Evolutionary conservation across 495 filamentous ascomycete genomes (phyloP).

Genomic region (Daldinia bambusicola): DNA sequence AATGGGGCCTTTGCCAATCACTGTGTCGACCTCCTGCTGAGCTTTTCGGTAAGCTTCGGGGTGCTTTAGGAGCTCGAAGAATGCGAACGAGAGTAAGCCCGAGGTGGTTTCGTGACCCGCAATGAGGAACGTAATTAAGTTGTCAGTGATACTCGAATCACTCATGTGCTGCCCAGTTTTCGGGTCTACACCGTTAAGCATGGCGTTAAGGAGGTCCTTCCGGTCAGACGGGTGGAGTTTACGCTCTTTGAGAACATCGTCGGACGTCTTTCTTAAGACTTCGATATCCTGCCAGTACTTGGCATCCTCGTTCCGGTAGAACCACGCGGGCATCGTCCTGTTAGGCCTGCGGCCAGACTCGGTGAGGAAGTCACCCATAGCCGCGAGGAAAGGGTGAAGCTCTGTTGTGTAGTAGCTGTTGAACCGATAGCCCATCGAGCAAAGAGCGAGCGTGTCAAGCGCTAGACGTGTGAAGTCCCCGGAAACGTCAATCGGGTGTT

Average conservation of each 20-base stretch:
- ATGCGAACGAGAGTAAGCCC: constrained; percentile 63
- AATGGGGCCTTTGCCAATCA: constrained; percentile 72
- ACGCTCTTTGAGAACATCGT: constrained; percentile 69
- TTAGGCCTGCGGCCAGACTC: constrained; percentile 64
- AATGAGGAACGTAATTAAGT: constrained; percentile 79
- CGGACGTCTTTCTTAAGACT: constrained; percentile 63
- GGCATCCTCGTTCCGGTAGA: constrained; percentile 63
- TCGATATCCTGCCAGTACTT: constrained; percentile 69
- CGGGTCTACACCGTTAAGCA: constrained; percentile 73
- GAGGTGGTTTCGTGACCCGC: constrained; percentile 81
- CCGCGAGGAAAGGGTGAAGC: constrained; percentile 72
- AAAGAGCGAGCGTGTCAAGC: constrained; percentile 77
- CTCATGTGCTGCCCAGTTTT: constrained; percentile 72
- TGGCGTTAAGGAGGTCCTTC: constrained; percentile 75
- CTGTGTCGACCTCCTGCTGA: constrained; percentile 67
- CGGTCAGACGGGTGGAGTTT: constrained; percentile 65
- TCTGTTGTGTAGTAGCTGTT: constrained; percentile 77
- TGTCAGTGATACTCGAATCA: constrained; percentile 71
- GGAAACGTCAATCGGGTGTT: constrained; percentile 64
- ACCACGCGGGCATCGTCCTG: constrained; percentile 63
- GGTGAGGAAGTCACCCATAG: constrained; percentile 68
- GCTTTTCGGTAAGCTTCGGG: constrained; percentile 62
- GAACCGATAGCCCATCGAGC: constrained; percentile 78
- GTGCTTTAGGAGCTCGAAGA: constrained; percentile 68
- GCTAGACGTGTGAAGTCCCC: constrained; percentile 82